Evolutionary conservation across 176 grass and related monocot species (phyloP), one percentile per base, ranked within the genome.

Genomic region (Chrysopogon serrulatus): DNA sequence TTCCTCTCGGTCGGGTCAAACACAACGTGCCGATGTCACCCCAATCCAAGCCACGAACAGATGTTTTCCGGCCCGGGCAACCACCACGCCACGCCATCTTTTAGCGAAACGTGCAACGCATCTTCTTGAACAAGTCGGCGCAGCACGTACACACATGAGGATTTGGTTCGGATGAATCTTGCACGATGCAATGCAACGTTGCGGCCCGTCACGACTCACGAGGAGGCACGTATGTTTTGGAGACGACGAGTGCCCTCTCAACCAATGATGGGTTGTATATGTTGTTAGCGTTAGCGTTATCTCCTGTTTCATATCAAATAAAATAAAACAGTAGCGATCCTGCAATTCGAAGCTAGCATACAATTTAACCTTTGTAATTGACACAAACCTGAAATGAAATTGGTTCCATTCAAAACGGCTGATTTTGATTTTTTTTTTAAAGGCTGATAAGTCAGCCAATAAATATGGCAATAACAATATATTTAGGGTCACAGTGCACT

Each of bases 61-160:
- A 60, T 82, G 83, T 71, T 69, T 18, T 71, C 65, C 83, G 56
- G 72, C 62, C 65, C 16, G 62, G 83, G 34, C 83, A 82, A 49
- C 62, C 12, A 36, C 70, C 42, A 17, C 42, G 5, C 26, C 24
- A 5, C 39, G 39, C 12, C 13, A 5, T 19, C 53, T 81, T 72
- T 17, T 18, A 68, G 7, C 45, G 17, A 44, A 45, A 85, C 88
- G 88, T 82, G 88, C 88, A 33, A 4, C 9, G 83, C 88, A 90
- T 82, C 88, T 72, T 81, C 34, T 44, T n/a, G 43, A 5, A n/a
- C 18, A 63, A 80, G 45, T 30, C 47, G 34, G 78, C 59, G 53
- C 40, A 31, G 60, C 19, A 7, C 21, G 37, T 27, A 19, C 59
- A 15, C 11, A 60, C 8, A 53, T 14, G 28, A 17, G 42, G 82